Conservation (phyloP, 805 yeast genomes). For the Lachancea thermotolerans region DNA sequence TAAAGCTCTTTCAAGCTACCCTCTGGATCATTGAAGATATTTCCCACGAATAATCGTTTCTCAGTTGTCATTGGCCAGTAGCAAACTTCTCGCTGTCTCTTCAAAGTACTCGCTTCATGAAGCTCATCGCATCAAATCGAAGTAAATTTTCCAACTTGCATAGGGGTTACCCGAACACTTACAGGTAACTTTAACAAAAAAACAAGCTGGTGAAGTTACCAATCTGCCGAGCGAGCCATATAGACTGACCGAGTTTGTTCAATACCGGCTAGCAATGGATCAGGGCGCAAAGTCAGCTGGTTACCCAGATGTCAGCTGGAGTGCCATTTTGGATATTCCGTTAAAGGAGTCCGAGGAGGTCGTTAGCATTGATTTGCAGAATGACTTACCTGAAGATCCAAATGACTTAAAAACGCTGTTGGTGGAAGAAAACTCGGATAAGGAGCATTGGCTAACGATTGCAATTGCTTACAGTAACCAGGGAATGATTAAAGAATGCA, state of each 20-base stretch:
- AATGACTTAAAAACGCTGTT: conserved; percentile 71
- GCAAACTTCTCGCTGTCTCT: neutral
- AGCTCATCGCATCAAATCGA: conserved; percentile 2
- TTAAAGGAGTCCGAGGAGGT: conserved; percentile 71
- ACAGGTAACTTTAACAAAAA: neutral
- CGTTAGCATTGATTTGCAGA: conserved; percentile 72
- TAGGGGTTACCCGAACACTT: neutral
- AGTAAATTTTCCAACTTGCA: neutral
- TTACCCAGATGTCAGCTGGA: conserved; percentile 30
- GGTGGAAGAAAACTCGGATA: conserved; percentile 70
- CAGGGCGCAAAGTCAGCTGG: conserved; percentile 7
- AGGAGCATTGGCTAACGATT: conserved; percentile 77
- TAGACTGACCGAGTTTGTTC: neutral
- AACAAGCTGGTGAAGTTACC: neutral
- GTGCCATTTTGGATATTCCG: conserved; percentile 49
- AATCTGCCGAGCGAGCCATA: neutral
- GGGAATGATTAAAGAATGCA: conserved; percentile 53
- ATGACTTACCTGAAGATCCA: conserved; percentile 87
- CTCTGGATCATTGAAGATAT: conserved; percentile 20
- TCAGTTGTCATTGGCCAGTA: conserved; percentile 7
- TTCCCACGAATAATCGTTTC: conserved; percentile 30
- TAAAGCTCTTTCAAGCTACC: conserved; percentile 38
- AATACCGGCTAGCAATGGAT: conserved; percentile 1
- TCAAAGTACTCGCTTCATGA: neutral
- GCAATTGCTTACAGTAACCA: conserved; percentile 72